These are phyloP conservation scores for Hypoxylon sp. DNA, from an alignment of 2,329 filamentous ascomycete genomes.

Conservation along the genomic window DNA sequence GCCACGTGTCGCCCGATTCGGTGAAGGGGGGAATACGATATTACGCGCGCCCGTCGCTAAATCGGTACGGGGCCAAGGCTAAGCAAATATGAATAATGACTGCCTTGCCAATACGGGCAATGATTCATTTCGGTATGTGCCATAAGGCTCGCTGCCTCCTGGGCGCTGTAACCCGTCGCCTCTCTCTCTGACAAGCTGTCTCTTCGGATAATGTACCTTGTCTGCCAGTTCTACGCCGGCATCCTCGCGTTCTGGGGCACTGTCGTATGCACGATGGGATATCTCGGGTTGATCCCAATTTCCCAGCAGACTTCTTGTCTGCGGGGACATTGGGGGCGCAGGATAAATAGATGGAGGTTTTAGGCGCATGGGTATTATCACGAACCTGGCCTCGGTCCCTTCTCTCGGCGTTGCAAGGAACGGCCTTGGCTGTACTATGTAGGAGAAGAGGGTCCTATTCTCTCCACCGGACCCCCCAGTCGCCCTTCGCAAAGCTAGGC, in stretches of 20 bases:
- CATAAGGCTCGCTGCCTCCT: not conserved
- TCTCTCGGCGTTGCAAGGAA: no score
- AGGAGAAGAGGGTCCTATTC: no score
- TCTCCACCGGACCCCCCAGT: constrained; percentile 66
- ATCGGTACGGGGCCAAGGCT: constrained; percentile 2
- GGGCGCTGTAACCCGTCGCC: no score
- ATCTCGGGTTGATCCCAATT: constrained; percentile 28
- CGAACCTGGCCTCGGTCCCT: no score
- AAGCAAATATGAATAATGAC: not conserved
- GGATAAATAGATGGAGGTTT: not conserved
- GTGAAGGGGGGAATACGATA: constrained; percentile 6
- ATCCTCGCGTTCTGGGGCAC: constrained; percentile 11
- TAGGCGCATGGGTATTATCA: not conserved
- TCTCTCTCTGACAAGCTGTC: no score
- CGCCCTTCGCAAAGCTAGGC: constrained; percentile 66
- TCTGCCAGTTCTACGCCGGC: no score
- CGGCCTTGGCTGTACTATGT: no score
- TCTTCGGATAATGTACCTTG: no score
- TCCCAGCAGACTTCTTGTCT: constrained; percentile 5
- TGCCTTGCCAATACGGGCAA: not conserved
- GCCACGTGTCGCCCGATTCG: constrained; percentile 29
- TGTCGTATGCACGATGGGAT: constrained; percentile 1
- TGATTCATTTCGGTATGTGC: not conserved
- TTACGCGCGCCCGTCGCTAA: constrained; percentile 2
- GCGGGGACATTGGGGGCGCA: not conserved